Percentiles rank a stretch among this genome's conserved stretches.
Evolutionary conservation across 202 grass and related monocot species (phyloP).

Genomic region (Elaeis oleifera): DNA sequence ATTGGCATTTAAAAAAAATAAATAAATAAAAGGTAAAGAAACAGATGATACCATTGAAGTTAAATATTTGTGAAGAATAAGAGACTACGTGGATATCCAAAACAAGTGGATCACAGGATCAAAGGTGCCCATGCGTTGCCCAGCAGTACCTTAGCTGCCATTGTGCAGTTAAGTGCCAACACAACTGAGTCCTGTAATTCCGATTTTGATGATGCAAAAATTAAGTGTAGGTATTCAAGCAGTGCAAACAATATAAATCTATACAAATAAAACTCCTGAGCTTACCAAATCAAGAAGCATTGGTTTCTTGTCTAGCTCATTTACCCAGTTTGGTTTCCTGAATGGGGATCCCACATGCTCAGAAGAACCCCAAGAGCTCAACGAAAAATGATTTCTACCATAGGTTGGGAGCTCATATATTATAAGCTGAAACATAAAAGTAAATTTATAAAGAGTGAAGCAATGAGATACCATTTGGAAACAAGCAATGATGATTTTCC

Average conservation of each 20-base stretch:
- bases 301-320: conserved; percentile 48
- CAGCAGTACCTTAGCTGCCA: conserved; percentile 39
- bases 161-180: conserved; percentile 92
- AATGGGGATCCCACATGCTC: conserved; percentile 20
- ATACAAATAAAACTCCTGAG: conserved; percentile 11
- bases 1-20: conserved; percentile 24
- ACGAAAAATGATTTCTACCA: conserved; percentile 73
- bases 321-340: conserved; percentile 70
- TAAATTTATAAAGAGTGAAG: background rate
- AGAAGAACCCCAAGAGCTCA: conserved; percentile 39
- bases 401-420: conserved; percentile 53
- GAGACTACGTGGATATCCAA: conserved; percentile 47
- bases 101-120: conserved; percentile 28
- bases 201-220: conserved; percentile 18
- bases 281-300: conserved; percentile 69
- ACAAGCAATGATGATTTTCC: background rate
- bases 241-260: conserved; percentile 13
- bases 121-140: conserved; percentile 25
- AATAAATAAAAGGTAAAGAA: background rate
- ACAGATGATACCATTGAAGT: background rate
- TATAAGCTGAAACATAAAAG: conserved; percentile 60
- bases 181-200: conserved; percentile 49
- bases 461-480: background rate
- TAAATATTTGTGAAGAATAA: conserved; percentile 18
- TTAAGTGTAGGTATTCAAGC: conserved; percentile 5